These are phyloP conservation scores for Hericium alpestre DNA, from an alignment of 768 basidiomycete species.

Conservation along the genomic window DNA sequence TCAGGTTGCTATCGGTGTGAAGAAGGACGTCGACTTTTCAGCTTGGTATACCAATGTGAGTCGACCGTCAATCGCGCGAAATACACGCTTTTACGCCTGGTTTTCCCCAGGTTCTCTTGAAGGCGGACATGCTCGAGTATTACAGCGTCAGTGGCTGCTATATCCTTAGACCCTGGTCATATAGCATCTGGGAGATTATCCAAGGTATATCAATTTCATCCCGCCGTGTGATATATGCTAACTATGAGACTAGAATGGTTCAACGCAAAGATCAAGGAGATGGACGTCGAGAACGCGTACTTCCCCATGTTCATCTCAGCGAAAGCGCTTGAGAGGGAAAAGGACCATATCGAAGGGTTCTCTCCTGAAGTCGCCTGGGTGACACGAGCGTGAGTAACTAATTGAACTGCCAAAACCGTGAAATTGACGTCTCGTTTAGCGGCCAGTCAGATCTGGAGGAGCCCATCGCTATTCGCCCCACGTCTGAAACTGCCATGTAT, in stretches of 20 bases:
- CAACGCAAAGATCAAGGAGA: constrained; percentile 80
- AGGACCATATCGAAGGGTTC: constrained; percentile 98
- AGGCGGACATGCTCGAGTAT: constrained; percentile 98
- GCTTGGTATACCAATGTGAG: constrained; percentile 87
- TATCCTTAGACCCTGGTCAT: constrained; percentile 96
- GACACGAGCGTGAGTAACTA: constrained; percentile 72
- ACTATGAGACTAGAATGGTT: constrained; percentile 66
- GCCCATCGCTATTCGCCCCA: constrained; percentile 95
- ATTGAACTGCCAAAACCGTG: too few relatives aligned
- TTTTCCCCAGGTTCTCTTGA: constrained; percentile 72
- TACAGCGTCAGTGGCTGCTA: constrained; percentile 99
- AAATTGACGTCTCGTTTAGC: constrained; percentile 27
- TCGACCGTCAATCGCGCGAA: neutral
- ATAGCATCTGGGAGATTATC: constrained; percentile 93
- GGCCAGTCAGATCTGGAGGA: constrained; percentile 92
- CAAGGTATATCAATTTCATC: constrained; percentile 47
- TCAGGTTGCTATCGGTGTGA: constrained; percentile 88
- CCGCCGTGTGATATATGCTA: neutral
- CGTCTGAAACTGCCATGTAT: constrained; percentile 99
- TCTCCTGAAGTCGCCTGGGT: constrained; percentile 99
- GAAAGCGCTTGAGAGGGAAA: constrained; percentile 90
- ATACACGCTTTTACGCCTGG: too few relatives aligned
- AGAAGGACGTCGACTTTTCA: constrained; percentile 92
- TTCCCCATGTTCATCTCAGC: constrained; percentile 98
- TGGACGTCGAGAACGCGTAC: constrained; percentile 94